A percentile compares a stretch with the other conserved stretches of the same genome.
Evolutionary conservation across 2,329 filamentous ascomycete genomes (phyloP).

Genomic region (Colletotrichum plurivorum): DNA sequence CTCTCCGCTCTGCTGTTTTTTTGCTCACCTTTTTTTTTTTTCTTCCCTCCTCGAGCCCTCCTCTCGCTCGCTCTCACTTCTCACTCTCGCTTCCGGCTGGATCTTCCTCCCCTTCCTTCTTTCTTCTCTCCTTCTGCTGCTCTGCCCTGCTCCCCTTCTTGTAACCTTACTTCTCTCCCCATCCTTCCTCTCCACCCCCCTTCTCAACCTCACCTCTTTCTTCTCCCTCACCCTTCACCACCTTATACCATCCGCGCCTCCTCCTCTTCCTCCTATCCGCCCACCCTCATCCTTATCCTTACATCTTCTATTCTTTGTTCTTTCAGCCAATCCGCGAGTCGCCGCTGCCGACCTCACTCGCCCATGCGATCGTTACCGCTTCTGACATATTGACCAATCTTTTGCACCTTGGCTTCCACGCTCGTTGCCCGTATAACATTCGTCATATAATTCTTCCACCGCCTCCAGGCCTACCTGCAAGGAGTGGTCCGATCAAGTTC

Average conservation of each 20-base stretch:
- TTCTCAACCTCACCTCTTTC: slow-evolving; percentile 38
- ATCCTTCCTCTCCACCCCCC: slow-evolving; percentile 39
- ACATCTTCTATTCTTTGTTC: slow-evolving; percentile 48
- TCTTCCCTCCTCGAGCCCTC: slow-evolving; percentile 20
- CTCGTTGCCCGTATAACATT: slow-evolving; percentile 42
- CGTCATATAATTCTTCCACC: slow-evolving; percentile 42
- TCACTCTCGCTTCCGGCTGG: slow-evolving; percentile 46
- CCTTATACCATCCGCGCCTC: slow-evolving; percentile 46
- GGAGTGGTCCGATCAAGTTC: slow-evolving; percentile 24
- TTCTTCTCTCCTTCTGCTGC: slow-evolving; percentile 46
- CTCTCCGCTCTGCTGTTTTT: slow-evolving; percentile 33
- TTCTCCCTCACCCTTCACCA: slow-evolving; percentile 43
- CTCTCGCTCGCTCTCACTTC: slow-evolving; percentile 42
- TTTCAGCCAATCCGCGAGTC: slow-evolving; percentile 39
- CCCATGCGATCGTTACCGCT: slow-evolving; percentile 38
- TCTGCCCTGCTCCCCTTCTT: slow-evolving; percentile 49
- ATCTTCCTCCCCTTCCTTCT: slow-evolving; percentile 49
- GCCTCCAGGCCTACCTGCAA: slow-evolving; percentile 34
- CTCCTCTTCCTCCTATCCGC: slow-evolving; percentile 45
- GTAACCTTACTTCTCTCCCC: slow-evolving; percentile 41
- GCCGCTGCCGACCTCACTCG: slow-evolving; percentile 36
- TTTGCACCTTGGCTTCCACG: slow-evolving; percentile 39
- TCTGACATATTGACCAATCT: slow-evolving; percentile 37
- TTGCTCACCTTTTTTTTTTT: slow-evolving; percentile 27
- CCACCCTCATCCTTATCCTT: slow-evolving; percentile 50